Evolutionary conservation across 2,329 filamentous ascomycete genomes (phyloP), one percentile per base, ranked within the genome.

Genomic region (Chalaropsis ovoidea): DNA sequence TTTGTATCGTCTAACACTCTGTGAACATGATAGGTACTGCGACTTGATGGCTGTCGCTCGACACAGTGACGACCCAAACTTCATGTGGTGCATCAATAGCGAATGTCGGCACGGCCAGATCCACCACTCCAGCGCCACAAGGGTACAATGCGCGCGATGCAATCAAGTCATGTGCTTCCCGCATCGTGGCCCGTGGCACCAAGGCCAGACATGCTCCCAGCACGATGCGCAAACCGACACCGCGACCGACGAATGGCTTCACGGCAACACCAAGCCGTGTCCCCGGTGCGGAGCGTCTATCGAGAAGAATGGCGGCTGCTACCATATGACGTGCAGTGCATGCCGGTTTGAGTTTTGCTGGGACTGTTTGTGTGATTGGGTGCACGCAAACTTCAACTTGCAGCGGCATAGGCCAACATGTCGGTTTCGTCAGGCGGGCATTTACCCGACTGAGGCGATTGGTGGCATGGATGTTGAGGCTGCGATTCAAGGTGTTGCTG

Each of bases 21-120:
- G 15, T 8, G 4, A 58, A 17, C 11, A 15, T 56, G 11, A 45
- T 27, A 61, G 45, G 7, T 65, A 65, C 58, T 31, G 19, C 45
- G 45, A 62, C 31, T 41, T 62, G 11, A 22, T 52, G 17, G 31
- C 39, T 10, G 22, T 62, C 2, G 13, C 43, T 13, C 54, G 27
- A 10, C 17, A 61, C n/a, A 41, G 35, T 17, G 86, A 86, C 65
- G 86, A 89, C 69, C 78, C 86, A 69, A 86, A 81, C 60, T 87
- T 87, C 71, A 80, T 89, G 70, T 89, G 82, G 76, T 89, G 86
- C 86, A 77, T 89, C 71, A 88, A 88, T 72, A 84, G 86, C 61
- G 82, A 84, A 22, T 90, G 87, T 73, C 76, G 88, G 65, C 71
- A 78, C 35, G 89, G 87, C 73, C 81, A 84, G 69, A 89, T 86